These are phyloP conservation scores for Colletotrichum simmondsii DNA, from an alignment of 2,329 filamentous ascomycete species.

Conservation along the genomic window DNA sequence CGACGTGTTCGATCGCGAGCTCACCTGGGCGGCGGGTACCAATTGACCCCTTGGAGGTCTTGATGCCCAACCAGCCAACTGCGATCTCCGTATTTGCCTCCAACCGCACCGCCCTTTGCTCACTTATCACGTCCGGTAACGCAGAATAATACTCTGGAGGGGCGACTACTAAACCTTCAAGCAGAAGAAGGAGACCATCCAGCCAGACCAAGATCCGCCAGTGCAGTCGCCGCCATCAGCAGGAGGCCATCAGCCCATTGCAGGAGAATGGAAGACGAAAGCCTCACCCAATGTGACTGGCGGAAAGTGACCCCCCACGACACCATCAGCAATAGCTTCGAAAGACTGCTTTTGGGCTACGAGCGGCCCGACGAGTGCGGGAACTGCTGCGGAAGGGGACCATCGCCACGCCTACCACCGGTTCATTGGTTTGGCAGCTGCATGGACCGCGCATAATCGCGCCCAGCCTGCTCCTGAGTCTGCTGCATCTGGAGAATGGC, in stretches of 20 bases:
- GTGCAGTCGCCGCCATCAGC: not conserved
- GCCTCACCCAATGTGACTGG: constrained; percentile 30
- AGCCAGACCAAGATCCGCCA: not conserved
- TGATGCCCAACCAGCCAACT: constrained; percentile 29
- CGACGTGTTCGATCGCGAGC: constrained; percentile 17
- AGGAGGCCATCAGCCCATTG: not conserved
- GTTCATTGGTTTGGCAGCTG: constrained; percentile 29
- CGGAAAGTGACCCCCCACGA: constrained; percentile 2
- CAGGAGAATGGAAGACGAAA: constrained; percentile 8
- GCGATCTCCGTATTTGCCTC: not conserved
- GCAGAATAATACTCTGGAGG: not conserved
- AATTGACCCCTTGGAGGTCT: constrained; percentile 1
- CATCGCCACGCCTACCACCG: constrained; percentile 19
- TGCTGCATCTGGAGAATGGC: not conserved
- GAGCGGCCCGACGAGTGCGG: constrained; percentile 32
- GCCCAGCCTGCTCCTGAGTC: constrained; percentile 18
- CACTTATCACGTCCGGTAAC: not conserved
- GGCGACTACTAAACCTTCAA: not conserved
- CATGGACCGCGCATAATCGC: constrained; percentile 28
- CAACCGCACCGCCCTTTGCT: not conserved
- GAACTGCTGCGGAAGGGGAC: constrained; percentile 22
- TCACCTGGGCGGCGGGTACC: constrained; percentile 1
- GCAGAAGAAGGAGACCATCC: not conserved
- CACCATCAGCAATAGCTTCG: constrained; percentile 12
- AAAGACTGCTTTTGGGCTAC: constrained; percentile 18